Evolutionary conservation across 768 basidiomycete species (phyloP).

Genomic region (Fomitopsis serialis): DNA sequence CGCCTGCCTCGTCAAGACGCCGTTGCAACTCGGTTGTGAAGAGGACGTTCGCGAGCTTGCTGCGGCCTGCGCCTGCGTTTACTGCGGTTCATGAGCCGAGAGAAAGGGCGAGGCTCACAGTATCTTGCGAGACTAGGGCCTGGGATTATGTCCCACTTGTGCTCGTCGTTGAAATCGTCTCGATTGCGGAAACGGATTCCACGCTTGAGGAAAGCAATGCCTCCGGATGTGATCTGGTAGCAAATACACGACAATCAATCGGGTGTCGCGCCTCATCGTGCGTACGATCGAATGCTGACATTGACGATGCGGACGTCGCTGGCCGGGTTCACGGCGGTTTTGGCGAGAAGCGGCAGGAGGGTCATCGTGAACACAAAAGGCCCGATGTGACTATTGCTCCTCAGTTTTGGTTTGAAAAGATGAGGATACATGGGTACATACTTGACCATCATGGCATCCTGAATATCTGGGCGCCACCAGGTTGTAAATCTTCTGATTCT

Average conservation of each 20-base stretch:
- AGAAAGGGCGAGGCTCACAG: neutral
- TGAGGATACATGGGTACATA: slow-evolving; percentile 11
- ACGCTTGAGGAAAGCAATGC: slow-evolving; percentile 10
- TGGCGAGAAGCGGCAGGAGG: slow-evolving; percentile 25
- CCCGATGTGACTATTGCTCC: slow-evolving; percentile 20
- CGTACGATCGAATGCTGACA: slow-evolving; percentile 12
- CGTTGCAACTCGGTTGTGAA: slow-evolving; percentile 21
- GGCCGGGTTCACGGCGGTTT: slow-evolving; percentile 18
- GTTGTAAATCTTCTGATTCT: neutral
- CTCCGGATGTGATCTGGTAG: slow-evolving; percentile 15
- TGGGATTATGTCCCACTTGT: slow-evolving; percentile 13
- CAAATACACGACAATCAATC: no score
- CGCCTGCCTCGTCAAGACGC: slow-evolving; percentile 19
- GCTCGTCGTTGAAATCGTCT: slow-evolving; percentile 30
- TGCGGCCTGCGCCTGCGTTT: slow-evolving; percentile 4
- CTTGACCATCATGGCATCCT: slow-evolving; percentile 36
- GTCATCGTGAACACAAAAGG: slow-evolving; percentile 22
- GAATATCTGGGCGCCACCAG: slow-evolving; percentile 24
- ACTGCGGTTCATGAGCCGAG: neutral
- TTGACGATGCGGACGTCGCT: slow-evolving; percentile 28
- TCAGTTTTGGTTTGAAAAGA: neutral
- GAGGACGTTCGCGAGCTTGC: slow-evolving; percentile 19
- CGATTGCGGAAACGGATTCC: slow-evolving; percentile 25
- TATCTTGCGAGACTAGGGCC: slow-evolving; percentile 9
- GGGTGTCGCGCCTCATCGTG: no score